phyloP scores from a whole-genome alignment of 352 stramenopile genomes.

The Globisporangium parvum region DNA sequence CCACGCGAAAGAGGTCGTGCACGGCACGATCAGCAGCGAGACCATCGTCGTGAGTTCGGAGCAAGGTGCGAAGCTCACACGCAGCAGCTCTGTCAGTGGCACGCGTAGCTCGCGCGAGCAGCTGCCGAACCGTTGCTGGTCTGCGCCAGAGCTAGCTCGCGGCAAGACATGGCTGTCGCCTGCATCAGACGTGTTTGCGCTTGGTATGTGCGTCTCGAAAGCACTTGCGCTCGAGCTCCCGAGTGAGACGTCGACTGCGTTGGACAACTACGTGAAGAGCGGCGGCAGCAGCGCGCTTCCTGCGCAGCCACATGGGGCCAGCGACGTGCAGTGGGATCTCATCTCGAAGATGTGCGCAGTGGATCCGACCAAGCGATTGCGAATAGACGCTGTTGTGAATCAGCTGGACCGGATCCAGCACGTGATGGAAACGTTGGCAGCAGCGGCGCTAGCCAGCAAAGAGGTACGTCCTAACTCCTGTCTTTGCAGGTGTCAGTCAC shows the following conservation, averaged over 20 bases:
- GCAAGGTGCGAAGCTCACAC: no score
- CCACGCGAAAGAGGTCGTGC: slow-evolving; percentile 17
- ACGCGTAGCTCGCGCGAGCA: neutral
- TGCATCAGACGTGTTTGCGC: slow-evolving; percentile 22
- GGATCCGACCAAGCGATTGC: neutral
- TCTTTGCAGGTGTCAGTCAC: no score
- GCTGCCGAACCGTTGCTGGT: neutral
- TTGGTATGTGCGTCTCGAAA: slow-evolving; percentile 16
- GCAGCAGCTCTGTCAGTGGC: no score
- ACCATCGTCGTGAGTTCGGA: slow-evolving; percentile 7
- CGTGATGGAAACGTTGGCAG: no score
- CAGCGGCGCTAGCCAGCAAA: neutral
- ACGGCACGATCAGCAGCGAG: slow-evolving; percentile 8
- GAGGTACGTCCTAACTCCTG: no score
- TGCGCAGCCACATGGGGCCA: neutral
- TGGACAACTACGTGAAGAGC: neutral
- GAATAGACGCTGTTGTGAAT: neutral
- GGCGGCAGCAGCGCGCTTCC: neutral
- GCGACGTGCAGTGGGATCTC: slow-evolving; percentile 3
- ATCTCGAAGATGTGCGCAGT: neutral
- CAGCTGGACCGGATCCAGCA: neutral
- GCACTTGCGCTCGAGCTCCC: neutral
- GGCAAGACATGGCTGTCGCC: neutral
- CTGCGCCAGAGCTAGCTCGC: neutral
- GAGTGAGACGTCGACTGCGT: no score